Percentiles rank a stretch among this genome's conserved stretches.
phyloP scores from a whole-genome alignment of 1,284 basidiomycete species.

The Fomitopsis palustris region DNA sequence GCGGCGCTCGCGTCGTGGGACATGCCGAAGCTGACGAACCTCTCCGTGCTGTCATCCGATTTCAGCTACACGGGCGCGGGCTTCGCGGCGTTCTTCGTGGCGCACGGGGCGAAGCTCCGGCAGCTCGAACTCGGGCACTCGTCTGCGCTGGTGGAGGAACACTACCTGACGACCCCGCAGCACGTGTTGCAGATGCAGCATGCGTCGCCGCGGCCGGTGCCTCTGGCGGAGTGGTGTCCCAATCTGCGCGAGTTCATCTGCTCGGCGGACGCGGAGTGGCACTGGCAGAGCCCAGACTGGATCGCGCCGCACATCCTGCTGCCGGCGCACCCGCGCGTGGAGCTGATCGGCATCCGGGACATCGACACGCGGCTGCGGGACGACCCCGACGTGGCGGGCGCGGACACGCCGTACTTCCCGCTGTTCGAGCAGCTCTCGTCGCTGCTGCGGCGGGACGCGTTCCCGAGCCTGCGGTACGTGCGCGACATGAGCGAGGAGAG shows the following conservation, averaged over 20 bases:
- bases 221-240: conserved; percentile 61
- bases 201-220: conserved; percentile 31
- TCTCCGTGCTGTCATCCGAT: conserved; percentile 65
- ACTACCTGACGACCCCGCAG: conserved; percentile 48
- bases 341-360: conserved; percentile 69
- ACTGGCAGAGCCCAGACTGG: conserved; percentile 74
- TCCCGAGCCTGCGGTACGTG: conserved; percentile 58
- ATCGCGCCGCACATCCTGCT: conserved; percentile 73
- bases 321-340: conserved; percentile 54
- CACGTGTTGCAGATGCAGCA: conserved; percentile 24
- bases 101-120: conserved; percentile 55
- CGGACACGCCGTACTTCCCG: conserved; percentile 55
- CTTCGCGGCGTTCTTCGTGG: conserved; percentile 60
- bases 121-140: conserved; percentile 73
- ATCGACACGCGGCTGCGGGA: conserved; percentile 57
- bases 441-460: conserved; percentile 53
- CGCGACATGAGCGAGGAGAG: conserved; percentile 49
- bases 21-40: conserved; percentile 57
- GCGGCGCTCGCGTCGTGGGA: conserved; percentile 53
- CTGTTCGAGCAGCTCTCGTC: conserved; percentile 61
- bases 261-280: conserved; percentile 73
- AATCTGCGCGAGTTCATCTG: conserved; percentile 67
- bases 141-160: conserved; percentile 58
- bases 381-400: conserved; percentile 30
- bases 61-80: conserved; percentile 61